Percentiles rank a stretch among this genome's conserved stretches.
These are phyloP conservation scores for Penicillium bovifimosum DNA, from an alignment of 495 filamentous ascomycete species.

Conservation along the genomic window DNA sequence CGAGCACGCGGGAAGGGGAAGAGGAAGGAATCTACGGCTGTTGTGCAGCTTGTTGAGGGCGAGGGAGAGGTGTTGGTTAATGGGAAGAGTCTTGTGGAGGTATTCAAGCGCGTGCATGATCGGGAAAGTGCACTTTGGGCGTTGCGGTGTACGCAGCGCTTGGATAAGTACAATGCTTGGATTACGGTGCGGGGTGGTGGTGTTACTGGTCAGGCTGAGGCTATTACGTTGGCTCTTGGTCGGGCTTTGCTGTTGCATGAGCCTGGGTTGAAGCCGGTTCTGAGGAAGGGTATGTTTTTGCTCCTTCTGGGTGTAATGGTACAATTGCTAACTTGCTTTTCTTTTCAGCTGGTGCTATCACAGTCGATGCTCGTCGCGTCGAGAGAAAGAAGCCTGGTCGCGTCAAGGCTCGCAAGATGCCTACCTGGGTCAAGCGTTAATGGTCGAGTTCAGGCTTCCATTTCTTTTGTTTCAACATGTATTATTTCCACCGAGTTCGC, in stretches of 20 bases:
- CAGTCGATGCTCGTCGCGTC: conserved; percentile 83
- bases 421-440: conserved; percentile 86
- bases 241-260: conserved; percentile 87
- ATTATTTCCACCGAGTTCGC: conserved; percentile 23
- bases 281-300: conserved; percentile 74
- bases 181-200: conserved; percentile 77
- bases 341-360: conserved; percentile 76
- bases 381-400: conserved; percentile 98
- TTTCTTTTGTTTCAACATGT: conserved; percentile 23
- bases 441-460: neutral
- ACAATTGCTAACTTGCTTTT: conserved; percentile 18
- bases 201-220: conserved; percentile 91
- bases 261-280: conserved; percentile 76
- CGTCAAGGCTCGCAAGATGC: conserved; percentile 96
- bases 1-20: conserved; percentile 71
- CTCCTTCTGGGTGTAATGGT: conserved; percentile 1
- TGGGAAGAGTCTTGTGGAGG: conserved; percentile 69
- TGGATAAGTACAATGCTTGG: conserved; percentile 98
- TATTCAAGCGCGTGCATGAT: conserved; percentile 85
- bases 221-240: conserved; percentile 84
- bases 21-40: conserved; percentile 79
- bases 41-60: conserved; percentile 83
- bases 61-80: conserved; percentile 87
- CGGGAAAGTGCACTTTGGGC: conserved; percentile 93
- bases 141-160: conserved; percentile 68